phyloP scores from a whole-genome alignment of 306 rosid species.

The Trichosanthes cucumerina region DNA sequence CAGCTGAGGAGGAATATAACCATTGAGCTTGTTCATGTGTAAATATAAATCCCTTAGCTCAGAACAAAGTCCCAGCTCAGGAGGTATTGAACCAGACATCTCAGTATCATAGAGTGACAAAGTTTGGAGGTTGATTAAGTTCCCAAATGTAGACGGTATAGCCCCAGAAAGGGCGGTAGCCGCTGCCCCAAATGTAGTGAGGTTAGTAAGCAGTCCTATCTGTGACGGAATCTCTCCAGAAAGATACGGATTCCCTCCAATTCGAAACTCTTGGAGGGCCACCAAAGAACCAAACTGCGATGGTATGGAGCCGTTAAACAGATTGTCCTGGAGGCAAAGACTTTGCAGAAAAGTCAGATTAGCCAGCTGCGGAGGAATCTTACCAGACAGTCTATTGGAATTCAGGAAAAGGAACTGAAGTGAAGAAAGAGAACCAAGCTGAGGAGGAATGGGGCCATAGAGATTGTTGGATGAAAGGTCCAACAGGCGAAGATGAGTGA shows the following conservation, averaged over 20 bases:
- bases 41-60: slow-evolving; percentile 75
- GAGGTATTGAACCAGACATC: slow-evolving; percentile 61
- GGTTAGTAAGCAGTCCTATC: slow-evolving; percentile 63
- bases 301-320: slow-evolving; percentile 70
- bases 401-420: slow-evolving; percentile 84
- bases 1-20: slow-evolving; percentile 59
- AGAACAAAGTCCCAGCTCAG: slow-evolving; percentile 66
- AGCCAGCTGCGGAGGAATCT: slow-evolving; percentile 70
- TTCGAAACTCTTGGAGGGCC: slow-evolving; percentile 73
- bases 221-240: slow-evolving; percentile 66
- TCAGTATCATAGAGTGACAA: slow-evolving; percentile 82
- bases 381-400: slow-evolving; percentile 55
- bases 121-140: slow-evolving; percentile 69
- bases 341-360: slow-evolving; percentile 57
- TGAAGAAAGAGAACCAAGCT: slow-evolving; percentile 60
- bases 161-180: slow-evolving; percentile 81
- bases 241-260: slow-evolving; percentile 85
- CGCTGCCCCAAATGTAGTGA: slow-evolving; percentile 89
- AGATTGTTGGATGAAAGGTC: slow-evolving; percentile 79
- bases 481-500: slow-evolving; percentile 59
- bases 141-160: slow-evolving; percentile 76
- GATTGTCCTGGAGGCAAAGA: slow-evolving; percentile 70
- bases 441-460: slow-evolving; percentile 61
- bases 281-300: slow-evolving; percentile 60
- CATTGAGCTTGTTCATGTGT: slow-evolving; percentile 75